Evolutionary conservation across 768 basidiomycete species (phyloP).

Genomic region (Boletus tylopilopsis): DNA sequence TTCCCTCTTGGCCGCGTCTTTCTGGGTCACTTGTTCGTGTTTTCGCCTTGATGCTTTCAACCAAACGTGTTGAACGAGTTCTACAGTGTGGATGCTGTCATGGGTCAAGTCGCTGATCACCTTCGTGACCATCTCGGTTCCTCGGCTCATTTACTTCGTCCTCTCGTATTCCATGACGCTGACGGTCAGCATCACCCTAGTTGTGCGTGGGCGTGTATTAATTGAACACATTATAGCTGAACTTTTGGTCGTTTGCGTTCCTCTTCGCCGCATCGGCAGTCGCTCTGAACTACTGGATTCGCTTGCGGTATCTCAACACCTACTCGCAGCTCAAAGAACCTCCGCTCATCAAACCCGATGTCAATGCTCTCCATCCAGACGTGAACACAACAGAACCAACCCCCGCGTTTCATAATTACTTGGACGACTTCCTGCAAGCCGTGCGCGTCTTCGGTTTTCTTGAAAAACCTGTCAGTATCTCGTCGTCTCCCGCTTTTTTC

Average conservation of each 20-base stretch:
- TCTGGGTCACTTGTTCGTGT: constrained; percentile 77
- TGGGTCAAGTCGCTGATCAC: constrained; percentile 72
- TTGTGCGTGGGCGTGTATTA: not conserved
- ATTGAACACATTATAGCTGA: constrained; percentile 59
- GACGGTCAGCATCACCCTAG: constrained; percentile 49
- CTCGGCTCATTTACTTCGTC: constrained; percentile 70
- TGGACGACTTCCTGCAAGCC: constrained; percentile 96
- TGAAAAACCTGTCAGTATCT: constrained; percentile 80
- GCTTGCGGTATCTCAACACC: constrained; percentile 73
- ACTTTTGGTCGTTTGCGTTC: constrained; percentile 86
- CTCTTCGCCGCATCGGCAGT: constrained; percentile 66
- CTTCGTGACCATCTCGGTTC: constrained; percentile 80
- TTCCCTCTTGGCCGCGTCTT: constrained; percentile 73
- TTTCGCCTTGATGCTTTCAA: not conserved
- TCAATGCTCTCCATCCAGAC: constrained; percentile 87
- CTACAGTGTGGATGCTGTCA: constrained; percentile 74
- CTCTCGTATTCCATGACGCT: constrained; percentile 88
- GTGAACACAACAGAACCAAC: constrained; percentile 73
- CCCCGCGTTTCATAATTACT: constrained; percentile 88
- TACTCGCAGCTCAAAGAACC: constrained; percentile 77
- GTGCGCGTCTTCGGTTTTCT: constrained; percentile 95
- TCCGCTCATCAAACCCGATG: constrained; percentile 77
- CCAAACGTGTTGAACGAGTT: constrained; percentile 2
- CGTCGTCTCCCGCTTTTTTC: not conserved
- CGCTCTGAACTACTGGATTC: constrained; percentile 79